A percentile compares a stretch with the other conserved stretches of the same genome.
Conservation (phyloP, 2,329 filamentous ascomycete species). For the Aspergillus bombycis region DNA sequence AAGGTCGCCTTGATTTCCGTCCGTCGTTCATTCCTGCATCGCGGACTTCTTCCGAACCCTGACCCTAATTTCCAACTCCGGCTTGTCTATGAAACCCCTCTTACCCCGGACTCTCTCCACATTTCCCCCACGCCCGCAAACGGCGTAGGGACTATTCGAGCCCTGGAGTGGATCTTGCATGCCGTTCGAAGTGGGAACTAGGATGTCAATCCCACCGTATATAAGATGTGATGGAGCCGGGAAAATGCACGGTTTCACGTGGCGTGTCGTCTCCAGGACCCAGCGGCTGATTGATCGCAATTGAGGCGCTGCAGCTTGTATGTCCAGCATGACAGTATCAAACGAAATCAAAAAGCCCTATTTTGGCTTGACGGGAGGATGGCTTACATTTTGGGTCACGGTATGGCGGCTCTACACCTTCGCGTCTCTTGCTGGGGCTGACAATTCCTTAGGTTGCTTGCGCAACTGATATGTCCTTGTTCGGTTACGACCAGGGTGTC, state of each 20-base stretch:
- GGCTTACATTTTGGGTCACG: constrained; percentile 61
- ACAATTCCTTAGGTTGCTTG: not conserved
- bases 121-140: no score
- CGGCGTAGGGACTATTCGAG: no score
- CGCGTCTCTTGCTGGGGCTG: not conserved
- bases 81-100: no score
- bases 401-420: constrained; percentile 22
- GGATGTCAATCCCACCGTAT: not conserved
- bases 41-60: not conserved
- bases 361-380: constrained; percentile 58
- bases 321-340: not conserved
- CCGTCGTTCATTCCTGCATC: not conserved
- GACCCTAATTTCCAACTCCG: no score
- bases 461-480: constrained; percentile 4
- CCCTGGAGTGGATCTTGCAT: not conserved
- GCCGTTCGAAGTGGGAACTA: not conserved
- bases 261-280: not conserved
- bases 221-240: not conserved
- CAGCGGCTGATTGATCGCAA: not conserved
- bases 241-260: not conserved
- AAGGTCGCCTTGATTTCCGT: not conserved
- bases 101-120: no score
- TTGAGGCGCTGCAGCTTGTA: not conserved
- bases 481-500: constrained; percentile 7
- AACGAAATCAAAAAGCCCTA: constrained; percentile 41